phyloP scores from a whole-genome alignment of 345 rosid genomes.

The Hirschfeldia incana region DNA sequence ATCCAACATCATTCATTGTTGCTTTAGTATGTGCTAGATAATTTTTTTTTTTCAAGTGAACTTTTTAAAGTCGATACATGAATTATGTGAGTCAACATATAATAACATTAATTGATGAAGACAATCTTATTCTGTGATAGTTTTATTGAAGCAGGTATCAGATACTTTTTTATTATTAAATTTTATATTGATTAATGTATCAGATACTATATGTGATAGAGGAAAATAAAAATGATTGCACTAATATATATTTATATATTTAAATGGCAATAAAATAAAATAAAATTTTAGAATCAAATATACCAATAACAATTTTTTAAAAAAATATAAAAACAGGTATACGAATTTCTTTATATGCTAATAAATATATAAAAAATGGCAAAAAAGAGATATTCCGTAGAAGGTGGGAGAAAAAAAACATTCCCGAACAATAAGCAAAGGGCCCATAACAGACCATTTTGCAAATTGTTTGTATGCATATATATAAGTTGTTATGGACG shows the following conservation, averaged over 20 bases:
- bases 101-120: not conserved
- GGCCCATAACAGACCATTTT: constrained; percentile 11
- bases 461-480: not conserved
- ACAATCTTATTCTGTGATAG: not conserved
- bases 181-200: not conserved
- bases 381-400: not conserved
- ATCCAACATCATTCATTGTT: not conserved
- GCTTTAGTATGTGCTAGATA: not conserved
- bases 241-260: not conserved
- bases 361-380: not conserved
- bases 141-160: not conserved
- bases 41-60: not conserved
- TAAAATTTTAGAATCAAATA: not conserved
- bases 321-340: not conserved
- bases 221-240: not conserved
- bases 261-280: not conserved
- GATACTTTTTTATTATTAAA: not conserved
- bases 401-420: constrained; percentile 20
- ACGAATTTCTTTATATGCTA: not conserved
- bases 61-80: not conserved
- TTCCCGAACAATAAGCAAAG: not conserved
- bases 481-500: too few relatives aligned
- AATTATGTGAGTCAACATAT: not conserved
- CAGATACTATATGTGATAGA: not conserved
- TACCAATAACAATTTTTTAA: not conserved